Evolutionary conservation across 2,329 filamentous ascomycete genomes (phyloP), one percentile per base, ranked within the genome.

Genomic region (Claviceps arundinis): DNA sequence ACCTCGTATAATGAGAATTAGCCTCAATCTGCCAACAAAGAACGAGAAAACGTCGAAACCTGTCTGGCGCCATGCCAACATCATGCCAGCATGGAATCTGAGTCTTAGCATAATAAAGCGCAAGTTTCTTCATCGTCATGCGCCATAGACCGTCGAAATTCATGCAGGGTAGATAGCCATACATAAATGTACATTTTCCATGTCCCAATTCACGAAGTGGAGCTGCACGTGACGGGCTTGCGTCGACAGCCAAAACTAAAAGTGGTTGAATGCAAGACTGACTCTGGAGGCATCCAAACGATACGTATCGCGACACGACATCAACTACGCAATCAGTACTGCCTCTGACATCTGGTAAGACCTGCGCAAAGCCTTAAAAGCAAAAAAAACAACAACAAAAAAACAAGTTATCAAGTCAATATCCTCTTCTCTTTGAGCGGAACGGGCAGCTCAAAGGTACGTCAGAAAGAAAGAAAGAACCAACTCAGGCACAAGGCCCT

Each of bases 361-460:
- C 44, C 38, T 34, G 48, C 41, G 44, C 45, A 48, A n/a, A 26
- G 49, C 5, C 6, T 2, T 16, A 16, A 19, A 22, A 17, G 24
- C 4, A 41, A 49, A 17, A 30, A 49, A 19, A 34, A n/a, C 7
- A 11, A 38, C 17, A 49, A 13, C 17, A 49, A 13, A 30, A 49
- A 19, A 34, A 43, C 7, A 11, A 38, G 30, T 11, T 34, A 34
- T 34, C 30, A 34, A 34, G 30, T 34, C 4, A 13, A 11, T 6
- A 50, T 46, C 43, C 47, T 59, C 61, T 65, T 67, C 47, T 59
- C 61, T 65, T 67, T 68, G 66, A 67, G 67, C 67, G 61, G 56
- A 54, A 54, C 61, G 62, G 62, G 48, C 57, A 64, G 70, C 72
- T 74, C 71, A 73, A 76, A 55, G 75, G 75, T 77, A 77, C 74